A percentile compares a stretch with the other conserved stretches of the same genome.
phyloP scores from a whole-genome alignment of 2,329 filamentous ascomycete genomes.

The Pleoardoris graminearum region DNA sequence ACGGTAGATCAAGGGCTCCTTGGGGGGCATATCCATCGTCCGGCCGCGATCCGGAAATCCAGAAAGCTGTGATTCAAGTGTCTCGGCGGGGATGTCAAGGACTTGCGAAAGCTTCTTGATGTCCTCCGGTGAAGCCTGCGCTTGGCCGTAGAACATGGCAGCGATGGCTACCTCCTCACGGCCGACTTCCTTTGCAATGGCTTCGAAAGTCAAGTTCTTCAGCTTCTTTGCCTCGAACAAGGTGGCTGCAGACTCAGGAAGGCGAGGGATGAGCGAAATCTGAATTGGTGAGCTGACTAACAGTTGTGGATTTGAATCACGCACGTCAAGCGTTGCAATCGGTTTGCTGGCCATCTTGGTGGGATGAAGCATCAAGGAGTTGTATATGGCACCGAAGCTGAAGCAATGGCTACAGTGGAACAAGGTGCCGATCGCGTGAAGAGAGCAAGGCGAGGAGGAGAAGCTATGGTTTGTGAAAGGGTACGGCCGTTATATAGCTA shows the following conservation, averaged over 20 bases:
- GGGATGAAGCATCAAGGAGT: slow-evolving; percentile 32
- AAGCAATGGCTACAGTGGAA: slow-evolving; percentile 31
- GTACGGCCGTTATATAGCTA: slow-evolving; percentile 19
- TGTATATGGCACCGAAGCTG: slow-evolving; percentile 22
- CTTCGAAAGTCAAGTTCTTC: slow-evolving; percentile 76
- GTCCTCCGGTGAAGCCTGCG: slow-evolving; percentile 72
- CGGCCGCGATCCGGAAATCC: slow-evolving; percentile 81
- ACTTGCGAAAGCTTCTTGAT: slow-evolving; percentile 66
- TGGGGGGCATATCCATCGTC: slow-evolving; percentile 79
- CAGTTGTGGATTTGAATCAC: background rate
- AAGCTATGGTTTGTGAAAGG: slow-evolving; percentile 26
- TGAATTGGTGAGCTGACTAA: slow-evolving; percentile 39
- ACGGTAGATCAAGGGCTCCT: slow-evolving; percentile 85
- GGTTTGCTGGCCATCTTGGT: slow-evolving; percentile 44
- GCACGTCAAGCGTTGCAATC: slow-evolving; percentile 46
- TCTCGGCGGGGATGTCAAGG: slow-evolving; percentile 62
- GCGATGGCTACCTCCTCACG: slow-evolving; percentile 84
- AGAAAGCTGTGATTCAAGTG: slow-evolving; percentile 64
- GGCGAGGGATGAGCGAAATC: slow-evolving; percentile 67
- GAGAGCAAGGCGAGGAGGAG: slow-evolving; percentile 31
- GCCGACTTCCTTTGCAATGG: slow-evolving; percentile 72
- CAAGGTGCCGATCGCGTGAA: slow-evolving; percentile 37
- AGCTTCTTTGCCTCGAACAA: slow-evolving; percentile 81
- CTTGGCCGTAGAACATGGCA: slow-evolving; percentile 89
- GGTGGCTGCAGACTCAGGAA: slow-evolving; percentile 70